phyloP scores from a whole-genome alignment of 179 eudicot genomes.

The Silene coronaria region DNA sequence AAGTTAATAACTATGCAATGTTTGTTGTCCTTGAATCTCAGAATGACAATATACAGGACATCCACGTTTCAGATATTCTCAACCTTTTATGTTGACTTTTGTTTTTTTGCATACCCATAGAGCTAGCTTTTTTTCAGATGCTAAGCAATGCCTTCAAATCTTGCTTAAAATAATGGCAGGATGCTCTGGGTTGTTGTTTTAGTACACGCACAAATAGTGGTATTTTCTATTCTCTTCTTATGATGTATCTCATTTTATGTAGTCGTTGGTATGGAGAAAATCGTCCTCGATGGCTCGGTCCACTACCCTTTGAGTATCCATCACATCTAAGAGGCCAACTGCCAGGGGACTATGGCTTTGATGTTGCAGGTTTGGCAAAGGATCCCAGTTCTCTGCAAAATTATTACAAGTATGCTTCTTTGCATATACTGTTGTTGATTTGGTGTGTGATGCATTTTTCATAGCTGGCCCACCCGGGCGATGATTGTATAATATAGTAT shows the following conservation, averaged over 20 bases:
- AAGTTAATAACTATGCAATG: not conserved
- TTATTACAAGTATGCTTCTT: constrained; percentile 59
- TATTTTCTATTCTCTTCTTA: not conserved
- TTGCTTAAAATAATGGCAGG: not conserved
- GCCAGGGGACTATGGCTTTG: constrained; percentile 98
- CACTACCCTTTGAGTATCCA: constrained; percentile 77
- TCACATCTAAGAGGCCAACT: constrained; percentile 70
- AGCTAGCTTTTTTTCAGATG: not conserved
- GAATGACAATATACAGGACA: not conserved
- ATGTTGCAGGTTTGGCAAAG: constrained; percentile 70
- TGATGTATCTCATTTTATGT: constrained; percentile 12
- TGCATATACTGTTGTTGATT: constrained; percentile 2
- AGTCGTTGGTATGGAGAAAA: constrained; percentile 89
- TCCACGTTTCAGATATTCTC: not conserved
- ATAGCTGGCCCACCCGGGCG: not conserved
- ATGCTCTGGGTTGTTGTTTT: not conserved
- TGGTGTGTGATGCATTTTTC: not conserved
- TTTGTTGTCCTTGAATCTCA: not conserved
- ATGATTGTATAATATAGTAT: not conserved
- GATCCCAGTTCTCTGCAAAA: constrained; percentile 67
- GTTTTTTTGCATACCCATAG: not conserved
- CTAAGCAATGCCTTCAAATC: not conserved
- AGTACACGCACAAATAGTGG: not conserved
- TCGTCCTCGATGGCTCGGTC: constrained; percentile 99
- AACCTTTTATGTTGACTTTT: not conserved